Percentiles rank a stretch among this genome's conserved stretches.
phyloP scores from a whole-genome alignment of 371 early-diverging fungal genomes.

The Mucor saturninus region DNA sequence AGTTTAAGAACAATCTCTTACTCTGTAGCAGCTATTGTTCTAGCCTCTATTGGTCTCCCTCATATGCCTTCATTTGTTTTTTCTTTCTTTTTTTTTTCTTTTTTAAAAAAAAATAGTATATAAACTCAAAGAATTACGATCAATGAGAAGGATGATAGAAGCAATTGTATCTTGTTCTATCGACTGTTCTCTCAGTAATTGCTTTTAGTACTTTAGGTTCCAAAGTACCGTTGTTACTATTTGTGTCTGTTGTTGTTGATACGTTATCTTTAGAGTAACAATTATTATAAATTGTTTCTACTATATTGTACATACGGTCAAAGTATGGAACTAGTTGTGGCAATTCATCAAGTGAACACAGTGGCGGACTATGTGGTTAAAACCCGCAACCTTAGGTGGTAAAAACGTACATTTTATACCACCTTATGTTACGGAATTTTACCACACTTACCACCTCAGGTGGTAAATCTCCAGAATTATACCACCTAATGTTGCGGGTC shows the following conservation, averaged over 20 bases:
- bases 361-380: too few relatives aligned
- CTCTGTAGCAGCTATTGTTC: constrained; percentile 14
- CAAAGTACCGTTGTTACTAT: constrained; percentile 13
- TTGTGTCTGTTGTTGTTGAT: constrained; percentile 14
- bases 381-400: too few relatives aligned
- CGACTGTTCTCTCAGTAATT: constrained; percentile 12
- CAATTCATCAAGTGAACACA: constrained; percentile 20
- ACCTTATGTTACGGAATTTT: too few relatives aligned
- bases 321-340: constrained; percentile 16
- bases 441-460: too few relatives aligned
- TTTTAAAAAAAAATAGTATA: too few relatives aligned
- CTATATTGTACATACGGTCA: constrained; percentile 22
- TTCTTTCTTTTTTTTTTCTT: too few relatives aligned
- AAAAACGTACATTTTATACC: too few relatives aligned
- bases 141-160: constrained; percentile 14
- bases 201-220: constrained; percentile 14
- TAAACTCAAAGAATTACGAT: constrained; percentile 7
- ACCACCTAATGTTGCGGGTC: too few relatives aligned
- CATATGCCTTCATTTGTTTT: too few relatives aligned
- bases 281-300: constrained; percentile 19
- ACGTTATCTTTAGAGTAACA: constrained; percentile 15
- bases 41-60: constrained; percentile 12
- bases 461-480: too few relatives aligned
- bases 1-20: constrained; percentile 10
- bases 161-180: constrained; percentile 15